Evolutionary conservation across 306 rosid genomes (phyloP).

Genomic region (Hippophae rhamnoides): DNA sequence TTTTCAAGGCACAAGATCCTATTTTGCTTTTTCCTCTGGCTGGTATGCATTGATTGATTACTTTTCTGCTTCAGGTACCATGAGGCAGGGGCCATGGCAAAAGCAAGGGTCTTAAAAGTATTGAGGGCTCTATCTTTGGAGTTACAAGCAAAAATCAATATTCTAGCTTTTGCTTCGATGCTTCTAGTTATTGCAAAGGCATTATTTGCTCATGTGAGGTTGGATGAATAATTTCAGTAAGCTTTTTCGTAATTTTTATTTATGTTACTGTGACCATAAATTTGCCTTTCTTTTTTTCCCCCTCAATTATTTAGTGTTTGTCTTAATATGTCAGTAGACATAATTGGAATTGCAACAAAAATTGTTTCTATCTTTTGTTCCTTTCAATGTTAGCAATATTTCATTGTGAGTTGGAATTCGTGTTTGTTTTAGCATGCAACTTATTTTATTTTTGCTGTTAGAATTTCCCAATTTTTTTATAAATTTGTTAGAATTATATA

Average conservation of each 20-base stretch:
- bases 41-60: neutral
- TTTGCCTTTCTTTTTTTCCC: neutral
- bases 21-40: neutral
- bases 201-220: slow-evolving; percentile 94
- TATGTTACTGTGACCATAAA: neutral
- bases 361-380: too few relatives aligned
- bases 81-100: slow-evolving; percentile 67
- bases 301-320: neutral
- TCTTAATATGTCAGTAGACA: neutral
- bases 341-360: too few relatives aligned
- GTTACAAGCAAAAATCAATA: slow-evolving; percentile 58
- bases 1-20: neutral
- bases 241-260: neutral
- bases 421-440: too few relatives aligned
- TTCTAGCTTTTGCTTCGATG: slow-evolving; percentile 80
- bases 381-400: too few relatives aligned
- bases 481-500: too few relatives aligned
- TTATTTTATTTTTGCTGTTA: too few relatives aligned
- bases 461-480: too few relatives aligned
- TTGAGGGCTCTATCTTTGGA: slow-evolving; percentile 76
- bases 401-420: too few relatives aligned
- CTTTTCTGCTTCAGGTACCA: slow-evolving; percentile 58
- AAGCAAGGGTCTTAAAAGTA: slow-evolving; percentile 60
- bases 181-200: slow-evolving; percentile 84
- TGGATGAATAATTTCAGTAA: slow-evolving; percentile 20